These are phyloP conservation scores for Onygenales sp. DNA, from an alignment of 2,329 filamentous ascomycete genomes.

Conservation along the genomic window DNA sequence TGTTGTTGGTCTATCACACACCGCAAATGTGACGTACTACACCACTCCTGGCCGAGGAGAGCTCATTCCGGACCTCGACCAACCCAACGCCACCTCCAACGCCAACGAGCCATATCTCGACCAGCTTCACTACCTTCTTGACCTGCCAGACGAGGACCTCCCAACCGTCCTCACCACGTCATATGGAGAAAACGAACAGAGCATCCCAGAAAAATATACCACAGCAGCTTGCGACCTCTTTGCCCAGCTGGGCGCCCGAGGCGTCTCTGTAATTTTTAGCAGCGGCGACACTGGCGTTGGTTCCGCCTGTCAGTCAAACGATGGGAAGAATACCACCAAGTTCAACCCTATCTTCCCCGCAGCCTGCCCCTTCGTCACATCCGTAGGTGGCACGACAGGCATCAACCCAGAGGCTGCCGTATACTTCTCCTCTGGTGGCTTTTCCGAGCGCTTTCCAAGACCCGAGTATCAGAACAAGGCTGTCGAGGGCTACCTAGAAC, in stretches of 20 bases:
- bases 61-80: slow-evolving; percentile 39
- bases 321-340: slow-evolving; percentile 42
- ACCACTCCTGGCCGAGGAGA: slow-evolving; percentile 50
- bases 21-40: slow-evolving; percentile 45
- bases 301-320: slow-evolving; percentile 44
- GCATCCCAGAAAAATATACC: slow-evolving; percentile 50
- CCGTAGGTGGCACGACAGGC: slow-evolving; percentile 50
- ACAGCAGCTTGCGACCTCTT: slow-evolving; percentile 53
- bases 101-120: slow-evolving; percentile 59
- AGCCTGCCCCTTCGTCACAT: slow-evolving; percentile 53
- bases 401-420: slow-evolving; percentile 39
- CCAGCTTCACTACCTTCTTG: slow-evolving; percentile 52
- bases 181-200: slow-evolving; percentile 60
- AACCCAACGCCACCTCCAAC: slow-evolving; percentile 32
- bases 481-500: slow-evolving; percentile 35
- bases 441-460: slow-evolving; percentile 40
- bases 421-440: slow-evolving; percentile 42
- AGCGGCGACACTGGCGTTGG: slow-evolving; percentile 56
- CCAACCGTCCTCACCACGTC: slow-evolving; percentile 60
- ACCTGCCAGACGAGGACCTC: slow-evolving; percentile 43
- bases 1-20: slow-evolving; percentile 45
- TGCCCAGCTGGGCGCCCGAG: slow-evolving; percentile 55
- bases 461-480: slow-evolving; percentile 39
- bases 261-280: slow-evolving; percentile 57
- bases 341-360: slow-evolving; percentile 49